Base-by-base conservation (phyloP, 805 yeast species). In the Metschnikowia noctiluminum region DNA sequence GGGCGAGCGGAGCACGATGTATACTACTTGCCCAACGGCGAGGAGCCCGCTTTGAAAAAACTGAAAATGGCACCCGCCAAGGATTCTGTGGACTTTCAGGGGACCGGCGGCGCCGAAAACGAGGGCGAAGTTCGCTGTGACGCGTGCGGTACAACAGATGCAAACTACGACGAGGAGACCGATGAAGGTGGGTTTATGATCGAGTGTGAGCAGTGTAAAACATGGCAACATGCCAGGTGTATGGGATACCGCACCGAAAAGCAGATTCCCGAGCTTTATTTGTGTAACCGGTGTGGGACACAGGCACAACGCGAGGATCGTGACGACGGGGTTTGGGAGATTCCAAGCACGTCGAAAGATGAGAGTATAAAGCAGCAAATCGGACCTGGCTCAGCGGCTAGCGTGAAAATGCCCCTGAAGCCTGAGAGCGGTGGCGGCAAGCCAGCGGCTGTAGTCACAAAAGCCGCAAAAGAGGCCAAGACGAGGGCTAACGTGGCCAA, bases 181-280 rank as follows among this genome's bases (percentile, higher is more conserved):
- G 87, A 82, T 51, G 62, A 64, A 1, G 64, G 71, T 10, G 82
- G 86, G 12, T 71, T 70, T 11, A 82, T 84, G 86, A 76, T 84
- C 28, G 81, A 81, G 57, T 85, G 91, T 64, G 88, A 82, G 28
- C 56, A 65, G 7, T 85, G 91, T 60, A 64, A 73, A 40, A 78
- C 89, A 2, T 85, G 90, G 90, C 90, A 85, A 60, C 91, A 85
- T 59, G 77, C 79, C 31, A 66, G 61, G 46, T 85, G 91, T 63
- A 73, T 84, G 78, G 76, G 84, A 27, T 81, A 74, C 40, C 53
- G 47, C 44, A 61, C 68, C 8, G 63, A 68, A 10, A 65, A 62
- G 31, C 60, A 59, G 30, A 62, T 76, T 1, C 85, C 87, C 3
- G 66, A 75, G 10, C 53, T 59, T 11, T 84, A 85, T 60, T 54